Evolutionary conservation across 768 basidiomycete genomes (phyloP).

Genomic region (Kondoa subrosea): DNA sequence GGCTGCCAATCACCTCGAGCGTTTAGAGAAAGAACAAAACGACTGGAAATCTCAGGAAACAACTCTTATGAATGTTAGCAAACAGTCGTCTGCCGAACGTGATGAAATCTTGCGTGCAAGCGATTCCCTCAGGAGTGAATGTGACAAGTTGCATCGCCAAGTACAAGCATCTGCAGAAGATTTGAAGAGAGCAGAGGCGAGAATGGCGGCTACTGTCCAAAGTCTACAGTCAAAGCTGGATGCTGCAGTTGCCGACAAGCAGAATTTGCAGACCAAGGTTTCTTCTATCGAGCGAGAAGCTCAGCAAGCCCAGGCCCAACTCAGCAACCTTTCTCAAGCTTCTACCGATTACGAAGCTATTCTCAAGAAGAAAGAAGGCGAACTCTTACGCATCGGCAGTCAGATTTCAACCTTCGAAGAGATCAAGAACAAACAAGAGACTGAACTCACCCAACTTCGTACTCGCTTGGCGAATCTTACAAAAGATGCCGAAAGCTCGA

Average conservation of each 20-base stretch:
- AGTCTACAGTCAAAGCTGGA: slow-evolving; percentile 12
- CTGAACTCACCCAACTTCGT: slow-evolving; percentile 7
- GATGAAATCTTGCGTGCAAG: slow-evolving; percentile 5
- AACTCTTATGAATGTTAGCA: slow-evolving; percentile 52
- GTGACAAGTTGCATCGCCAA: slow-evolving; percentile 41
- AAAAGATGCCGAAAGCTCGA: slow-evolving; percentile 20
- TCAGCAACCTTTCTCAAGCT: slow-evolving; percentile 58
- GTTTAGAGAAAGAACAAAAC: slow-evolving; percentile 48
- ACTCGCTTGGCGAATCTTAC: neutral
- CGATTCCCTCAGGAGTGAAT: neutral
- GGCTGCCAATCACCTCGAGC: slow-evolving; percentile 52
- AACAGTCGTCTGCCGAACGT: neutral
- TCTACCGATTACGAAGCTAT: slow-evolving; percentile 56
- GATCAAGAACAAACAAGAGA: neutral
- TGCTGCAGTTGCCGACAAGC: slow-evolving; percentile 10
- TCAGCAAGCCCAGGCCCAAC: slow-evolving; percentile 56
- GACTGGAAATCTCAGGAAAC: slow-evolving; percentile 54
- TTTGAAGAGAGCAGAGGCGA: neutral
- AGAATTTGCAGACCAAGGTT: neutral
- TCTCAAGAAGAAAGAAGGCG: slow-evolving; percentile 60
- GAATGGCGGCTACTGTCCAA: slow-evolving; percentile 12
- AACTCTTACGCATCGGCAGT: slow-evolving; percentile 45
- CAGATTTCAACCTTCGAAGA: slow-evolving; percentile 45
- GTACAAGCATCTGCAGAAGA: slow-evolving; percentile 28
- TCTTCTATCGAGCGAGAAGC: slow-evolving; percentile 47